Evolutionary conservation across 2,329 filamentous ascomycete species (phyloP).

Genomic region (Clonostachys rosea): DNA sequence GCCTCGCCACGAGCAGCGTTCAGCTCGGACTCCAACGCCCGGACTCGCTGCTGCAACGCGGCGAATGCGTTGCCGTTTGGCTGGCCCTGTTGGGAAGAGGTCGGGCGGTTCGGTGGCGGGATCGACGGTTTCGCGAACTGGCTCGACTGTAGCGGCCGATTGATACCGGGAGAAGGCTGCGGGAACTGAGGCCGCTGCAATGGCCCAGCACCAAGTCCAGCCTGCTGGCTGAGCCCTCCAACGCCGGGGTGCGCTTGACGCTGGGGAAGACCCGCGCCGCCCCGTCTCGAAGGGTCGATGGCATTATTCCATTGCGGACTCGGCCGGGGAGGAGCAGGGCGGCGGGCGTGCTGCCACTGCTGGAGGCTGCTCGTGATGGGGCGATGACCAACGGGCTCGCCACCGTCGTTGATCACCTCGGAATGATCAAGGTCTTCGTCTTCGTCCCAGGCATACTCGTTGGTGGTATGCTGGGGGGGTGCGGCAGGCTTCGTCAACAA

Average conservation of each 20-base stretch:
- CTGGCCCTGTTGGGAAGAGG: background rate
- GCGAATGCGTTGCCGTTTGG: constrained; percentile 24
- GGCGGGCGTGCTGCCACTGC: constrained; percentile 5
- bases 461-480: constrained; percentile 9
- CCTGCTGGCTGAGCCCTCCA: background rate
- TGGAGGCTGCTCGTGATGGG: constrained; percentile 23
- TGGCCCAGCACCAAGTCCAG: constrained; percentile 1
- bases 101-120: constrained; percentile 15
- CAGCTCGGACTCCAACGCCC: constrained; percentile 50
- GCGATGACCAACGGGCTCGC: constrained; percentile 28
- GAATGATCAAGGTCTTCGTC: constrained; percentile 56
- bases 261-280: constrained; percentile 5
- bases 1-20: constrained; percentile 66
- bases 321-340: constrained; percentile 17
- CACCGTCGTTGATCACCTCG: constrained; percentile 46
- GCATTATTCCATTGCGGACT: constrained; percentile 32
- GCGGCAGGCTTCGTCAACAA: constrained; percentile 14
- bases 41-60: constrained; percentile 46
- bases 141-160: constrained; percentile 23
- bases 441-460: constrained; percentile 39
- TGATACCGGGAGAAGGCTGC: constrained; percentile 11
- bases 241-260: background rate
- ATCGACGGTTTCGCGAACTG: constrained; percentile 31
- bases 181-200: constrained; percentile 12
- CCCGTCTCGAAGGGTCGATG: constrained; percentile 13